Evolutionary conservation across 306 rosid species (phyloP).

Genomic region (Coriaria nepalensis): DNA sequence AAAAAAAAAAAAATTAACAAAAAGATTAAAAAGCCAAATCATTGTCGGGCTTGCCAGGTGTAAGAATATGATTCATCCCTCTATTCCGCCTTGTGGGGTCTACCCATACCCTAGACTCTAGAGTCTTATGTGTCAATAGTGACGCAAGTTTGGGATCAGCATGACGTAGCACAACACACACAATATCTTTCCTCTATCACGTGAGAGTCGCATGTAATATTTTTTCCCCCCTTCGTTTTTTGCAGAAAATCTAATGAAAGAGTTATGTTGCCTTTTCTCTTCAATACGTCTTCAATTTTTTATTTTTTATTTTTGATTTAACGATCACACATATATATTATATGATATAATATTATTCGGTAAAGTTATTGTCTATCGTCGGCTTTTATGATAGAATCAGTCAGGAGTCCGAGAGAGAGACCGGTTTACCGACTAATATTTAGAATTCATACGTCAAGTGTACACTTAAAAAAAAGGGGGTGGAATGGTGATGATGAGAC

Average conservation of each 20-base stretch:
- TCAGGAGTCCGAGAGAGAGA: too few relatives aligned
- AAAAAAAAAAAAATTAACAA: conserved; percentile 5
- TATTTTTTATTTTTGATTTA: background rate
- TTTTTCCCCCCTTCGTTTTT: too few relatives aligned
- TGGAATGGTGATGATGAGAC: conserved; percentile 20
- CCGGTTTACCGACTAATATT: too few relatives aligned
- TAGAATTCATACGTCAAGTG: conserved; percentile 32
- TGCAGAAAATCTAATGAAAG: too few relatives aligned
- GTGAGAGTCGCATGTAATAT: background rate
- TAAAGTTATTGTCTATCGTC: too few relatives aligned
- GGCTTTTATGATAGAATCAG: too few relatives aligned
- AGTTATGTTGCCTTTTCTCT: too few relatives aligned
- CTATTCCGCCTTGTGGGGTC: conserved; percentile 8
- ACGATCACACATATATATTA: conserved; percentile 20
- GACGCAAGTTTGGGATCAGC: conserved; percentile 42
- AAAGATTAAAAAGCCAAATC: conserved; percentile 1
- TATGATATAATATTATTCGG: conserved; percentile 18
- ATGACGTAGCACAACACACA: conserved; percentile 19
- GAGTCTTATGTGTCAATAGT: conserved; percentile 1
- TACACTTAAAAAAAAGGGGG: conserved; percentile 15
- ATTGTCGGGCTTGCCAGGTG: background rate
- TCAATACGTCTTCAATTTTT: too few relatives aligned
- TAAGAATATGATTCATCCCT: too few relatives aligned
- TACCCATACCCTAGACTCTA: background rate
- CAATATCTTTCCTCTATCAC: background rate